Conservation (phyloP, 2,329 filamentous ascomycete species). For the Thyridium curvatum region DNA sequence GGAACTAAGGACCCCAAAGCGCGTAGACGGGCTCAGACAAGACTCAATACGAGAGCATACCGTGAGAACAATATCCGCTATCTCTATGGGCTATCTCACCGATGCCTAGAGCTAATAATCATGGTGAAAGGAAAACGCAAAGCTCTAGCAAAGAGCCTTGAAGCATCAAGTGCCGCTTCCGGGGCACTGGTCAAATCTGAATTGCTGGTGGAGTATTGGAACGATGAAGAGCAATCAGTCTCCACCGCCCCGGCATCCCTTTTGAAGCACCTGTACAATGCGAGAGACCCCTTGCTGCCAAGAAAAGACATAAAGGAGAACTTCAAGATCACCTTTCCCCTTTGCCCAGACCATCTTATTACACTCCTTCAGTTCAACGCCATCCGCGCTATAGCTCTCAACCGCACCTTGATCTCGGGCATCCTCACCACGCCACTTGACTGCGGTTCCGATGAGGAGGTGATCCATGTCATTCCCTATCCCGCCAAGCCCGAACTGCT, state of each 20-base stretch:
- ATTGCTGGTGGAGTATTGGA: slow-evolving; percentile 25
- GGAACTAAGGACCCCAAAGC: slow-evolving; percentile 32
- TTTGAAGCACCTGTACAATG: slow-evolving; percentile 16
- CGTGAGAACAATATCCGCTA: slow-evolving; percentile 20
- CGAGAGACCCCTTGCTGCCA: slow-evolving; percentile 20
- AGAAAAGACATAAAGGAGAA: slow-evolving; percentile 12
- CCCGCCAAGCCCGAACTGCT: slow-evolving; percentile 18
- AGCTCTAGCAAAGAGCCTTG: not conserved
- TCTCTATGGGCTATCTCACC: slow-evolving; percentile 3
- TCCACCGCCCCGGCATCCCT: slow-evolving; percentile 20
- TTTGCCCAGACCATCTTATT: slow-evolving; percentile 32
- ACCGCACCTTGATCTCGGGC: slow-evolving; percentile 26
- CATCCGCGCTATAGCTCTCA: slow-evolving; percentile 27
- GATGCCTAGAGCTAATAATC: slow-evolving; percentile 10
- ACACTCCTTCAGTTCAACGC: slow-evolving; percentile 33
- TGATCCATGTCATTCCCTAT: slow-evolving; percentile 20
- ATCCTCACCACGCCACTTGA: slow-evolving; percentile 30
- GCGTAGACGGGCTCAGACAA: slow-evolving; percentile 34
- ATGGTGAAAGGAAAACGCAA: slow-evolving; percentile 4
- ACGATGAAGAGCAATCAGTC: slow-evolving; percentile 21
- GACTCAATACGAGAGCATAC: slow-evolving; percentile 39
- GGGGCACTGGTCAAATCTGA: slow-evolving; percentile 13
- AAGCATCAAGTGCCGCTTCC: too few relatives aligned
- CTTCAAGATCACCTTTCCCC: slow-evolving; percentile 20
- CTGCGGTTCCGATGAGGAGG: slow-evolving; percentile 20